Percentiles rank a stretch among this genome's conserved stretches.
Evolutionary conservation across 2,329 filamentous ascomycete species (phyloP).

Genomic region (Paracamarosporium sp.): DNA sequence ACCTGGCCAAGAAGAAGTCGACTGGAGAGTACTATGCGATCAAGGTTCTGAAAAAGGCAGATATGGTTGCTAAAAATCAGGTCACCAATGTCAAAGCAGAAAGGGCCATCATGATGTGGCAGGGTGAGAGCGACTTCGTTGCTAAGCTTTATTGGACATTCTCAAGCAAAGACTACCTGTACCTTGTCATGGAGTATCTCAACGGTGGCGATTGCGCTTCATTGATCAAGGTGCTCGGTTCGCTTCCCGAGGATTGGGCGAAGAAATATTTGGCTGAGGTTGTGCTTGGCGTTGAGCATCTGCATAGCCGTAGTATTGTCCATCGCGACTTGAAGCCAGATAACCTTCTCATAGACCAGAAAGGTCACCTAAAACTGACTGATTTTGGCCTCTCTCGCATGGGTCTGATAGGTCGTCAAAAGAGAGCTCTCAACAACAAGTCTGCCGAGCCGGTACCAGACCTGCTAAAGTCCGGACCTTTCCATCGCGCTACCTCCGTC

Average conservation of each 20-base stretch:
- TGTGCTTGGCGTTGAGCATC: conserved; percentile 92
- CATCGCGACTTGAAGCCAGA: conserved; percentile 97
- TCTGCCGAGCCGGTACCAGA: conserved; percentile 86
- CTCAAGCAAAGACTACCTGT: conserved; percentile 98
- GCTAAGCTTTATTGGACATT: conserved; percentile 99
- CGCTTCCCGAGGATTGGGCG: conserved; percentile 94
- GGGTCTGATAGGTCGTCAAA: conserved; percentile 95
- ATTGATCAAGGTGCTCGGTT: conserved; percentile 90
- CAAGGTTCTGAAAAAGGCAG: conserved; percentile 98
- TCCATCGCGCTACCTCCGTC: conserved; percentile 83
- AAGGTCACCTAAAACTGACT: conserved; percentile 93
- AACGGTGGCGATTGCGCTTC: conserved; percentile 98
- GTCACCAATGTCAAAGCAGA: conserved; percentile 99
- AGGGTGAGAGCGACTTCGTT: conserved; percentile 98
- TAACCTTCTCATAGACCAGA: conserved; percentile 95
- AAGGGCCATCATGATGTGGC: conserved; percentile 99
- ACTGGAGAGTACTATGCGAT: conserved; percentile 99
- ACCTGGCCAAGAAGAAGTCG: conserved; percentile 97
- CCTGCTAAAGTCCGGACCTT: conserved; percentile 88
- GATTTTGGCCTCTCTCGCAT: conserved; percentile 97
- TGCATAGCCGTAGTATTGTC: conserved; percentile 93
- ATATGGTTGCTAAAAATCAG: conserved; percentile 99
- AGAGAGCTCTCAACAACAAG: conserved; percentile 76
- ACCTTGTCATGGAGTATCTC: conserved; percentile 98
- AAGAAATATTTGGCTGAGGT: conserved; percentile 98